phyloP scores from a whole-genome alignment of 2,329 filamentous ascomycete species.

The Venturia pyrina region DNA sequence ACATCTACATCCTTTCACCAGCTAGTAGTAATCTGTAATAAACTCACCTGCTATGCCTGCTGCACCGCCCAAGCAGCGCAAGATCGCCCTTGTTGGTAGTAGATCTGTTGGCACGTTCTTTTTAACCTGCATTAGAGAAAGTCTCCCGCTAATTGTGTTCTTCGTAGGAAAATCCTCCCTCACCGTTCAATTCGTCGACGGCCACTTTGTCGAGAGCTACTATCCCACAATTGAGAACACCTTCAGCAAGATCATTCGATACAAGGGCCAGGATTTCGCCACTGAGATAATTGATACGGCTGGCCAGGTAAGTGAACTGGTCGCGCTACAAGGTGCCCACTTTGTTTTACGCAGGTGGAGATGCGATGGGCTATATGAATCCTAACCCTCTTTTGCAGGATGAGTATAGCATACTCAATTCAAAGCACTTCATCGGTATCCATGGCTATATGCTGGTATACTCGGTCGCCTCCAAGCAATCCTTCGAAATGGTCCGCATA shows the following conservation, averaged over 20 bases:
- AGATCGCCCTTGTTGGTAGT: constrained; percentile 92
- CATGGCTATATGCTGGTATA: constrained; percentile 99
- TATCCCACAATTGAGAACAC: constrained; percentile 99
- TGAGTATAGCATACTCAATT: constrained; percentile 97
- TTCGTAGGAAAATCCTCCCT: constrained; percentile 85
- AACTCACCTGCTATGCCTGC: constrained; percentile 3
- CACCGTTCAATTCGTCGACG: constrained; percentile 93
- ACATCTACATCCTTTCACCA: neutral
- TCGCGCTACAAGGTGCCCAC: neutral
- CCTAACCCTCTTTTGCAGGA: constrained; percentile 45
- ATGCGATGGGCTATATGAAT: neutral
- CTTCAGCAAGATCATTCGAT: constrained; percentile 89
- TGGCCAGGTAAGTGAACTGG: constrained; percentile 58
- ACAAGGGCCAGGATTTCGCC: constrained; percentile 84
- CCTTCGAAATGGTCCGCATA: constrained; percentile 94
- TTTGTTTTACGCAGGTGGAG: neutral
- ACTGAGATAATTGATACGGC: constrained; percentile 98
- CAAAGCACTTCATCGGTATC: constrained; percentile 97
- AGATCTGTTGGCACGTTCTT: constrained; percentile 67
- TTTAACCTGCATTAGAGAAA: neutral
- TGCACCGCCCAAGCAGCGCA: constrained; percentile 68
- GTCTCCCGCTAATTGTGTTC: neutral
- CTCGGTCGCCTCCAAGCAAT: constrained; percentile 87
- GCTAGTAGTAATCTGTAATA: constrained; percentile 3
- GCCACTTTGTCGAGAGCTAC: constrained; percentile 97